Conservation (phyloP, 2,329 filamentous ascomycete species). For the Harringtonia lauricola region DNA sequence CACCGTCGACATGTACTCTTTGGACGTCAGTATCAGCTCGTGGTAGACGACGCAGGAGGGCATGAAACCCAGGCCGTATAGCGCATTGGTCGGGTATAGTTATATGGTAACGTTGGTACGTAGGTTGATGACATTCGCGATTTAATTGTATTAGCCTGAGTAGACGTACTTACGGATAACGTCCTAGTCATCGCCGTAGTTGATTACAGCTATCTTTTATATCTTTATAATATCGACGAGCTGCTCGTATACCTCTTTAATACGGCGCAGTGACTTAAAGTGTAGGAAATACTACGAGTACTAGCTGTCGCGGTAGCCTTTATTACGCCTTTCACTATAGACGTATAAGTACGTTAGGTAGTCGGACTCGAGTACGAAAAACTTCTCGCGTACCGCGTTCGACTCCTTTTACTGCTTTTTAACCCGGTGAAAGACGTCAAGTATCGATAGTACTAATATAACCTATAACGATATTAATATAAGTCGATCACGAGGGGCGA, state of each 20-base stretch:
- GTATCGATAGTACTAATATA: slow-evolving; percentile 94
- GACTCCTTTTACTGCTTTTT: slow-evolving; percentile 96
- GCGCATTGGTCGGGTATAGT: slow-evolving; percentile 82
- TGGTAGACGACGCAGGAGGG: slow-evolving; percentile 98
- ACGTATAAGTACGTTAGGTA: slow-evolving; percentile 94
- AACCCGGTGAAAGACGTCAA: slow-evolving; percentile 92
- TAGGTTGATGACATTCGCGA: slow-evolving; percentile 90
- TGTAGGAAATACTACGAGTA: slow-evolving; percentile 90
- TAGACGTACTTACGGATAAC: slow-evolving; percentile 93
- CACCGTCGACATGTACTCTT: slow-evolving; percentile 97
- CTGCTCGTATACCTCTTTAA: slow-evolving; percentile 90
- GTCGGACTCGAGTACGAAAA: slow-evolving; percentile 96
- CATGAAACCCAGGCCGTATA: slow-evolving; percentile 86
- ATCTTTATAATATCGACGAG: slow-evolving; percentile 87
- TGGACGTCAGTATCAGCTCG: slow-evolving; percentile 90
- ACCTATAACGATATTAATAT: no score
- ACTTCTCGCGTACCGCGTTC: slow-evolving; percentile 90
- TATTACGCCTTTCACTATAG: slow-evolving; percentile 88
- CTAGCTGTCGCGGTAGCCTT: slow-evolving; percentile 84
- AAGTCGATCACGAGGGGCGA: no score
- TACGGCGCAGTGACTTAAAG: slow-evolving; percentile 82
- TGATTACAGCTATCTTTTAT: slow-evolving; percentile 78
- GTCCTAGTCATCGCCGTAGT: slow-evolving; percentile 96
- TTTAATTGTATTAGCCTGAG: slow-evolving; percentile 96
- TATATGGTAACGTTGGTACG: slow-evolving; percentile 90